These are phyloP conservation scores for Fusarium sulawesiense DNA, from an alignment of 2,329 filamentous ascomycete genomes.

Conservation along the genomic window DNA sequence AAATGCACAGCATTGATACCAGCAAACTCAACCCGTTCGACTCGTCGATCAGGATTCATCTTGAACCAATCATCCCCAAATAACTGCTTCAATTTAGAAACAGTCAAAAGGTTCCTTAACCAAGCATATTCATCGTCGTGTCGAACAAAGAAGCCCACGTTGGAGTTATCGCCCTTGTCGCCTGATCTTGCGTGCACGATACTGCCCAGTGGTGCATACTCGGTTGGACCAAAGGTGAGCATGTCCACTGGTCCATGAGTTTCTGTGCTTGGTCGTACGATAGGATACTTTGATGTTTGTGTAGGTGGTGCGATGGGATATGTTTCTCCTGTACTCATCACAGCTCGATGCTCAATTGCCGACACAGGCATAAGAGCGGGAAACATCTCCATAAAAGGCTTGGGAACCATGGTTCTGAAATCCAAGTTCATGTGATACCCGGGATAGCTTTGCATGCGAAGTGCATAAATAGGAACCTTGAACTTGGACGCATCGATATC, in stretches of 20 bases:
- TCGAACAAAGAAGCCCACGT: constrained; percentile 60
- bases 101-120: constrained; percentile 56
- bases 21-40: constrained; percentile 61
- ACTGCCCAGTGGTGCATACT: constrained; percentile 46
- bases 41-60: constrained; percentile 44
- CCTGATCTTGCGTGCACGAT: constrained; percentile 50
- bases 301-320: constrained; percentile 37
- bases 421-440: constrained; percentile 59
- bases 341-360: constrained; percentile 46
- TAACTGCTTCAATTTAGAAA: constrained; percentile 52
- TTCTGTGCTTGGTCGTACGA: constrained; percentile 45
- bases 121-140: constrained; percentile 58
- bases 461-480: constrained; percentile 52
- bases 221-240: constrained; percentile 44
- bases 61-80: constrained; percentile 54
- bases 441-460: constrained; percentile 56
- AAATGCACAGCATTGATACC: constrained; percentile 48
- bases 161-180: constrained; percentile 59
- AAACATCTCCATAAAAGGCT: constrained; percentile 58
- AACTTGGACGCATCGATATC: constrained; percentile 53
- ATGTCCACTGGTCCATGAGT: constrained; percentile 43
- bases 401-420: constrained; percentile 57
- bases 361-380: constrained; percentile 49
- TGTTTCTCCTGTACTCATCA: constrained; percentile 38
- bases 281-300: constrained; percentile 40